These are phyloP conservation scores for Brassica juncea DNA, from an alignment of 345 rosid genomes.

Conservation along the genomic window DNA sequence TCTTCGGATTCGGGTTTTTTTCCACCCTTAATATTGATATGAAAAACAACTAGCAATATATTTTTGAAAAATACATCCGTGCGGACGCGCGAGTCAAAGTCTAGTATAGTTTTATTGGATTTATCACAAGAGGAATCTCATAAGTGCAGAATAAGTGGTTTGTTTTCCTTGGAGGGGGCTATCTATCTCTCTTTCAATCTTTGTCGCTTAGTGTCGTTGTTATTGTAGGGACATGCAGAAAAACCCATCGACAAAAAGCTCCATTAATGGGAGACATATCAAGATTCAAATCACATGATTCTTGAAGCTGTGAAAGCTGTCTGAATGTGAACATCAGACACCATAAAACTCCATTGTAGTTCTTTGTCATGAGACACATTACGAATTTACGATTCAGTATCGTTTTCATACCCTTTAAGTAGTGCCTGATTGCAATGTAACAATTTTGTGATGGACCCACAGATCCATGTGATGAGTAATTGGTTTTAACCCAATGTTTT, in stretches of 20 bases:
- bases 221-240: constrained; percentile 35
- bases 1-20: no score
- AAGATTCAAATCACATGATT: constrained; percentile 25
- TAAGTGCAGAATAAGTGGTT: constrained; percentile 30
- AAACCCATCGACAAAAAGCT: constrained; percentile 18
- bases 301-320: constrained; percentile 25
- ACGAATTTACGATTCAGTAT: neutral
- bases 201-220: constrained; percentile 25
- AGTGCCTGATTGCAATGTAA: constrained; percentile 28
- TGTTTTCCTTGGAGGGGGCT: constrained; percentile 24
- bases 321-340: neutral
- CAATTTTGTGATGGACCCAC: constrained; percentile 14
- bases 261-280: constrained; percentile 27
- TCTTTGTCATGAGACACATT: constrained; percentile 23
- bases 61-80: no score
- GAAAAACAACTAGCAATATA: no score
- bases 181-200: constrained; percentile 30
- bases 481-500: no score
- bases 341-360: constrained; percentile 17
- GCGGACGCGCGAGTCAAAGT: no score
- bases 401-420: constrained; percentile 17
- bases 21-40: no score
- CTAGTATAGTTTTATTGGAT: constrained; percentile 9
- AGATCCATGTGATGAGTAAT: neutral
- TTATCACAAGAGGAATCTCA: constrained; percentile 33